Base-by-base conservation (phyloP, 2,329 filamentous ascomycete species). In the Aspergillus fumigatiaffinis region DNA sequence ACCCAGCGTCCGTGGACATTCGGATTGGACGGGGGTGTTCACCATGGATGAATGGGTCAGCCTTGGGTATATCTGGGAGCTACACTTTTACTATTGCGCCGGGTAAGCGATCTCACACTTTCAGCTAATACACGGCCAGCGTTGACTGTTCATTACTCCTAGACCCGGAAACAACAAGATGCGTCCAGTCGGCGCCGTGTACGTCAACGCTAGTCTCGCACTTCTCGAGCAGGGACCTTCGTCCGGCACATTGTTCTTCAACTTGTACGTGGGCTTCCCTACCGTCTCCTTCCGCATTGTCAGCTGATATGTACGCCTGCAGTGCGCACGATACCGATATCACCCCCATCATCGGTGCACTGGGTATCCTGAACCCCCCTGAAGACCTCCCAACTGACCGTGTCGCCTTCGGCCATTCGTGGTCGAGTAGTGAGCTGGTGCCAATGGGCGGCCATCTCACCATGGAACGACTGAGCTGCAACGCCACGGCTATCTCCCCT, bases 11-110 rank as follows among this genome's bases (percentile, higher is more conserved):
- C 65, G 62, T 26, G 52, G 56, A 1, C 60, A 54, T 32, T 67
- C 65, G 4, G 53, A 63, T 21, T 67, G 65, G 63, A 65, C 63
- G 21, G 54, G 63, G 42, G 61, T 60, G 4, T 67, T 67, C 53
- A 67, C 63, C 20, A 58, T 59, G 21, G 63, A 67, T 14, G 63
- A 66, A 50, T 66, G 63, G 65, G 59, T 60, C 21, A 58, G 55
- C 12, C 64, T 63, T 38, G 61, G 60, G 12, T 66, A 67, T 35
- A 50, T 58, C 4, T 51, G 61, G 47, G 62, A 66, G 28, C 32
- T 66, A 20, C 25, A 54, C 23, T 67, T 60, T 41, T 67, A 64
- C 41, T 66, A 66, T 52, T 67, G 65, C 20, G 54, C 61, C 14
- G 65, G 65, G 64, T 66, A 50, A 52, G 41, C 41, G 46, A 29